Percentiles rank a stretch among this genome's conserved stretches.
Conservation (phyloP, 2,329 filamentous ascomycete species). For the Xylariaceae sp. region DNA sequence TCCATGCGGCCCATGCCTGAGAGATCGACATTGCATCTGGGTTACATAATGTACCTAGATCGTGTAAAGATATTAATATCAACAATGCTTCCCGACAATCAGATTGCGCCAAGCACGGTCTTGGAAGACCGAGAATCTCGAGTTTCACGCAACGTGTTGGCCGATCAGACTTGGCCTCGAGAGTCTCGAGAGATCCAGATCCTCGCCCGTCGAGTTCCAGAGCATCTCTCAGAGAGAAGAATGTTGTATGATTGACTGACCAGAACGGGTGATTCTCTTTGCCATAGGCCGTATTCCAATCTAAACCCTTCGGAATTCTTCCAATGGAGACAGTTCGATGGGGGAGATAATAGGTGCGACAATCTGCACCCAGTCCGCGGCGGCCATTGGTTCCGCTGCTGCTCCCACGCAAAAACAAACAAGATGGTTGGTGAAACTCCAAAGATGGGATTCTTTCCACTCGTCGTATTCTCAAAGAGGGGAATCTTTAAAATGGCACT, state of each 20-base stretch:
- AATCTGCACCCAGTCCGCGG: not conserved
- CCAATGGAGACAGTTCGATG: not conserved
- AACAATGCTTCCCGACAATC: not conserved
- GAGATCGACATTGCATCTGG: constrained; percentile 5
- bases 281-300: not conserved
- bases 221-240: too few relatives aligned
- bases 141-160: not conserved
- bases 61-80: not conserved
- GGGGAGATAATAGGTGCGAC: not conserved
- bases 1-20: not conserved
- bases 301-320: not conserved
- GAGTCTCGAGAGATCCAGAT: not conserved
- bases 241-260: too few relatives aligned
- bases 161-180: not conserved
- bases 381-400: not conserved
- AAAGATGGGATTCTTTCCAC: not conserved
- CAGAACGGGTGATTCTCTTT: not conserved
- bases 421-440: not conserved
- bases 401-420: not conserved
- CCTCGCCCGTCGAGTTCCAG: too few relatives aligned
- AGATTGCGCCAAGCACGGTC: not conserved
- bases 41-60: not conserved
- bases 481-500: not conserved
- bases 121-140: not conserved
- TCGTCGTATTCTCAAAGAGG: not conserved